Conservation (phyloP, 805 yeast genomes). For the Myxozyma lipomycoides region DNA sequence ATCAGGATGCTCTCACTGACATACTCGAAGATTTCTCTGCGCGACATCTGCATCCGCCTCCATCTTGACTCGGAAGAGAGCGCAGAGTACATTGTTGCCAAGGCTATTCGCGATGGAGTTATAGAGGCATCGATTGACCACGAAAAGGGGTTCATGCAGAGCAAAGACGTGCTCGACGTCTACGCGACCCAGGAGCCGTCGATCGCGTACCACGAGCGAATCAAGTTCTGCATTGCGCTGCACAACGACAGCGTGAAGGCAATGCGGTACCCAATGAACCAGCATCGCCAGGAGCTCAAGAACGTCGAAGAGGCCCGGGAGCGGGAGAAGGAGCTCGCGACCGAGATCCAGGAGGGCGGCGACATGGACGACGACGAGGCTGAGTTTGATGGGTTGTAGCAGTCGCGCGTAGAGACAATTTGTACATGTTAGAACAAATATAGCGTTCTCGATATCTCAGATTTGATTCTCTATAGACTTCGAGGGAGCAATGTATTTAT, state of each 20-base stretch:
- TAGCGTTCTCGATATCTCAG: background rate
- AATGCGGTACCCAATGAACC: conserved; percentile 79
- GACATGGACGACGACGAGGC: conserved; percentile 42
- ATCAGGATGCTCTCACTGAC: conserved; percentile 87
- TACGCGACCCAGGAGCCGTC: conserved; percentile 88
- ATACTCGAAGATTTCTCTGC: conserved; percentile 83
- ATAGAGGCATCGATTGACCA: conserved; percentile 93
- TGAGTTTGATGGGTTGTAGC: conserved; percentile 26
- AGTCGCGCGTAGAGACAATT: background rate
- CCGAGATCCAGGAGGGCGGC: conserved; percentile 45
- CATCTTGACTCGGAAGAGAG: conserved; percentile 91
- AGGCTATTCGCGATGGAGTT: conserved; percentile 95
- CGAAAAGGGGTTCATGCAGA: conserved; percentile 85
- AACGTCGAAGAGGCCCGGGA: conserved; percentile 54
- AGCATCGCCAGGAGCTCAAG: conserved; percentile 49
- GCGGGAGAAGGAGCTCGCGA: conserved; percentile 49
- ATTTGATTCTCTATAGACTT: too few species aligned
- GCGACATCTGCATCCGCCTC: conserved; percentile 89
- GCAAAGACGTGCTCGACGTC: conserved; percentile 78
- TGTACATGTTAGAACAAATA: too few species aligned
- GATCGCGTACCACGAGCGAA: conserved; percentile 84
- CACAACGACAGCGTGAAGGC: conserved; percentile 92
- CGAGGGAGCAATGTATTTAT: too few species aligned
- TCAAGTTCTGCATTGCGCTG: conserved; percentile 80
- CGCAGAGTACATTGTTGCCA: conserved; percentile 94